A percentile compares a stretch with the other conserved stretches of the same genome.
Conservation (phyloP, 176 grass and related monocot species). For the Avena sativa region DNA sequence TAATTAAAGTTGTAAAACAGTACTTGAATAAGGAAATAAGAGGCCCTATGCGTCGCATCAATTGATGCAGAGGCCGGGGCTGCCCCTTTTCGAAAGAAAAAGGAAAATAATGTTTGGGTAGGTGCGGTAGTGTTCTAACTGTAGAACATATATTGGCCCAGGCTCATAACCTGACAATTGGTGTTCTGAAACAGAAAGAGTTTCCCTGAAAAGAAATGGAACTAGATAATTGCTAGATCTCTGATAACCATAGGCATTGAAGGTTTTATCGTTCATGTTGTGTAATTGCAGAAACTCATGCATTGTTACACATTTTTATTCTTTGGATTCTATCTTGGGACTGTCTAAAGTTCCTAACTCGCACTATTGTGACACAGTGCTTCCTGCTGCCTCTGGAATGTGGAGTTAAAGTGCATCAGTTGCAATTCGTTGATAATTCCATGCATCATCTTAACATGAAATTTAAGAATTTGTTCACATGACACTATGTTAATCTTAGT, state of each 20-base stretch:
- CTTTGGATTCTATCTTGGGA: not conserved
- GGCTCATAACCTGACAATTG: not conserved
- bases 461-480: not conserved
- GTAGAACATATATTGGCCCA: constrained; percentile 6
- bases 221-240: not conserved
- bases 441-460: not conserved
- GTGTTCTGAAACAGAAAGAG: not conserved
- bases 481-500: not conserved
- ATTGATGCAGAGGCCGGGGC: too few relatives aligned
- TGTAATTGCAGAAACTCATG: not conserved
- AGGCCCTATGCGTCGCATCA: too few relatives aligned
- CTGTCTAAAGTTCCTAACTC: too few relatives aligned
- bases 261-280: not conserved
- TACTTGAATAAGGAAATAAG: too few relatives aligned
- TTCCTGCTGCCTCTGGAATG: not conserved
- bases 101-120: too few relatives aligned
- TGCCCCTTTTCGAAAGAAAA: too few relatives aligned
- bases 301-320: not conserved
- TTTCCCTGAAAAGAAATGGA: not conserved
- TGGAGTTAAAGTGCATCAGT: not conserved
- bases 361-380: not conserved
- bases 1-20: too few relatives aligned
- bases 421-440: not conserved
- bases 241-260: not conserved
- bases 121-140: too few relatives aligned